Conservation (phyloP, 1,284 basidiomycete species). For the Tremellales sp. region DNA sequence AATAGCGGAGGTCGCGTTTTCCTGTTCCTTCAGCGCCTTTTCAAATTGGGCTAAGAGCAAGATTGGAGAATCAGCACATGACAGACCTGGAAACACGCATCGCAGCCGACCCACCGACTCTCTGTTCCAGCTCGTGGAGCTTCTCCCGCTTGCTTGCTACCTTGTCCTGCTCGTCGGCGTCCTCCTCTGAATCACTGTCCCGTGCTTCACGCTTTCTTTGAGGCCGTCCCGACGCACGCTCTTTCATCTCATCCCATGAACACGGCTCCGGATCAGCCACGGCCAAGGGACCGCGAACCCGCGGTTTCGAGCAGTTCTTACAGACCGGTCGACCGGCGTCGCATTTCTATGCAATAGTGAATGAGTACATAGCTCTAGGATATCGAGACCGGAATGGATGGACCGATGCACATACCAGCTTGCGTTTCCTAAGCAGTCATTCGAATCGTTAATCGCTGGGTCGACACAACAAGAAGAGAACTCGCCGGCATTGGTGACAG, state of each 20-base stretch:
- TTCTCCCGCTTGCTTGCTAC: constrained; percentile 13
- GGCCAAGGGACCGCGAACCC: constrained; percentile 19
- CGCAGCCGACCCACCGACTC: constrained; percentile 14
- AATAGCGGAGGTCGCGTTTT: background rate
- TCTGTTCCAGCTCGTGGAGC: constrained; percentile 17
- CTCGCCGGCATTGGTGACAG: constrained; percentile 42
- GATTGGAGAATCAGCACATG: background rate
- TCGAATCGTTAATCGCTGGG: constrained; percentile 2
- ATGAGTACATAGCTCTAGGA: background rate
- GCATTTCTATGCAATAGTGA: constrained; percentile 32
- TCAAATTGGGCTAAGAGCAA: background rate
- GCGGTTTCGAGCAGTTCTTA: constrained; percentile 37
- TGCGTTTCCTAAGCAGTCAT: constrained; percentile 21
- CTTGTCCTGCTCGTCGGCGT: constrained; percentile 5
- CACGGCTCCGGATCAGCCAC: constrained; percentile 15
- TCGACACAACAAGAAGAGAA: background rate
- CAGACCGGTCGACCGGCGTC: constrained; percentile 40
- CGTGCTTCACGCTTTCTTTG: constrained; percentile 18
- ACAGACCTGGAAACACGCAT: constrained; percentile 2
- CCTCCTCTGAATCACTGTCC: constrained; percentile 5
- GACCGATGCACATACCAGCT: constrained; percentile 27
- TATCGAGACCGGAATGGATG: background rate
- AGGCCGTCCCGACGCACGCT: constrained; percentile 27
- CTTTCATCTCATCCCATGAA: constrained; percentile 40
- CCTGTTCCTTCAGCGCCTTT: background rate